These are phyloP conservation scores for Ceratobasidium sp. DNA, from an alignment of 1,284 basidiomycete genomes.

Conservation along the genomic window DNA sequence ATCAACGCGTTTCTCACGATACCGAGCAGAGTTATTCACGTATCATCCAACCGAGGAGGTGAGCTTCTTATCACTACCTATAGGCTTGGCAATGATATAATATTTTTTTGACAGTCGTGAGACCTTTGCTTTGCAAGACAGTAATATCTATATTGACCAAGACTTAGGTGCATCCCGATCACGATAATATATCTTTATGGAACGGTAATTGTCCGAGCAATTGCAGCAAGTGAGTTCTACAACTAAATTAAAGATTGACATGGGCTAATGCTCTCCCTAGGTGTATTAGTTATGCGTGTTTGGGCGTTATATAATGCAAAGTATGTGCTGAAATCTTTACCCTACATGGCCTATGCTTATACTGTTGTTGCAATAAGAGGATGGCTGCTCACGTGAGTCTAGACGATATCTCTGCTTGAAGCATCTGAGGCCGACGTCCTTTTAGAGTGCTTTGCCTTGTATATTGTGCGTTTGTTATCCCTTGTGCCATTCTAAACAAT, in stretches of 20 bases:
- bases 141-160: not conserved
- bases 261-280: not conserved
- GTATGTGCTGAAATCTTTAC: not conserved
- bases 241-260: no score
- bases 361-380: not conserved
- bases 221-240: not conserved
- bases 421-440: not conserved
- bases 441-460: not conserved
- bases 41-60: not conserved
- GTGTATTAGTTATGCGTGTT: constrained; percentile 20
- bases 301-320: constrained; percentile 26
- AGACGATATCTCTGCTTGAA: not conserved
- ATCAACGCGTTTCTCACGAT: not conserved
- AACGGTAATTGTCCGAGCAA: not conserved
- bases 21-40: not conserved
- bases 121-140: not conserved
- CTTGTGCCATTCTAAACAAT: not conserved
- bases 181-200: not conserved
- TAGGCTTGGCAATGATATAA: not conserved
- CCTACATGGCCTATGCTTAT: no score
- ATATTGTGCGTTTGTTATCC: constrained; percentile 3
- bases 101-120: no score
- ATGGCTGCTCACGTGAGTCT: not conserved
- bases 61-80: not conserved
- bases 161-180: not conserved